A percentile compares a stretch with the other conserved stretches of the same genome.
These are phyloP conservation scores for Fusarium sacchari DNA, from an alignment of 2,329 filamentous ascomycete species.

Conservation along the genomic window DNA sequence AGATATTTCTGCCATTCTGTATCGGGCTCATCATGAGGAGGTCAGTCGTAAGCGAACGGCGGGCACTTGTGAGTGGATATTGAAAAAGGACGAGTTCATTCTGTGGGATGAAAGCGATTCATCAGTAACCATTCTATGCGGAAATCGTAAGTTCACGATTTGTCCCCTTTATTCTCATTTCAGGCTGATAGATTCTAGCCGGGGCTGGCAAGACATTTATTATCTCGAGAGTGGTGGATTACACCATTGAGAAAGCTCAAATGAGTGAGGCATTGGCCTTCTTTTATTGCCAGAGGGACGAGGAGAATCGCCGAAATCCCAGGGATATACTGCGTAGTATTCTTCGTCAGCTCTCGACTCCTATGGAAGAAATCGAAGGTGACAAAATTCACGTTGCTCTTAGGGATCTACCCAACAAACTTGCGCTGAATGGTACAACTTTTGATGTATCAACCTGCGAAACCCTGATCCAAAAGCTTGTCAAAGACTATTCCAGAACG, in stretches of 20 bases:
- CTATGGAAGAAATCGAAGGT: fast-evolving
- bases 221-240: fast-evolving
- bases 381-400: fast-evolving
- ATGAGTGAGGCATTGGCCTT: fast-evolving
- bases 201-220: fast-evolving
- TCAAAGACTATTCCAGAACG: fast-evolving
- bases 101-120: fast-evolving
- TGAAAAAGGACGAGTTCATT: fast-evolving
- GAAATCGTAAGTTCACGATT: fast-evolving
- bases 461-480: fast-evolving
- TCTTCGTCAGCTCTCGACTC: fast-evolving
- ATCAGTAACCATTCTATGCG: fast-evolving
- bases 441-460: fast-evolving
- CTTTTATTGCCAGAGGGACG: not conserved
- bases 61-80: not conserved
- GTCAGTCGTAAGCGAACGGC: fast-evolving
- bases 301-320: fast-evolving
- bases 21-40: fast-evolving
- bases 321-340: fast-evolving
- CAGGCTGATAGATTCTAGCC: not conserved
- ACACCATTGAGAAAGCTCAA: fast-evolving
- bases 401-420: fast-evolving
- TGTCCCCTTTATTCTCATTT: too few relatives aligned
- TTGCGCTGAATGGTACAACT: fast-evolving
- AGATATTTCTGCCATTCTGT: fast-evolving